Conservation (phyloP, 2,329 filamentous ascomycete genomes). For the Aspergillus persii region DNA sequence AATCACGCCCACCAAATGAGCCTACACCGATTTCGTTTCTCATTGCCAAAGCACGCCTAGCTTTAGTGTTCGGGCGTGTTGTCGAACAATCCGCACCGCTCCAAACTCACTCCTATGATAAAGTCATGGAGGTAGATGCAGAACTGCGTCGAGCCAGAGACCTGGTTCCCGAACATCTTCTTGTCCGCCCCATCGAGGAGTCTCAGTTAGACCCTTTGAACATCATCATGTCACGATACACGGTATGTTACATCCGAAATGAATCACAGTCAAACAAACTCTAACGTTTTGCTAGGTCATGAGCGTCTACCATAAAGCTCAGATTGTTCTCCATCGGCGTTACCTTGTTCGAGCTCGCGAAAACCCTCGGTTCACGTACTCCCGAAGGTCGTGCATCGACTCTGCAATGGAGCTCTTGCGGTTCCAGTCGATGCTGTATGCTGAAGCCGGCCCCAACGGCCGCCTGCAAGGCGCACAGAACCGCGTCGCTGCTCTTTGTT, state of each 20-base stretch:
- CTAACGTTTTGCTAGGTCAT: conserved; percentile 53
- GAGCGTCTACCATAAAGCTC: conserved; percentile 81
- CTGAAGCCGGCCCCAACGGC: conserved; percentile 70
- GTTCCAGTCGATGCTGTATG: conserved; percentile 72
- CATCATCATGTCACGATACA: conserved; percentile 76
- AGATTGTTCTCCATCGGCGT: conserved; percentile 84
- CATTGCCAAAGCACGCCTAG: conserved; percentile 46
- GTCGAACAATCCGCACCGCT: conserved; percentile 44
- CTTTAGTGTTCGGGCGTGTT: conserved; percentile 45
- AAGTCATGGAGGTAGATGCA: conserved; percentile 59
- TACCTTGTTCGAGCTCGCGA: conserved; percentile 76
- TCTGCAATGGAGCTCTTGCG: conserved; percentile 78
- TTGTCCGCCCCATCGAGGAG: conserved; percentile 71
- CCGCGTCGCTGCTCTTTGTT: conserved; percentile 75
- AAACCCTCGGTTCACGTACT: conserved; percentile 79
- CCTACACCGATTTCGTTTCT: conserved; percentile 56
- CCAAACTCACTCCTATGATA: conserved; percentile 54
- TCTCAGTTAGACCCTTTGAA: conserved; percentile 66
- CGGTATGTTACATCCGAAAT: conserved; percentile 36
- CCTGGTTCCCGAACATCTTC: conserved; percentile 75
- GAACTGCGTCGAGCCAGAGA: conserved; percentile 58
- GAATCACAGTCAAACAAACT: not conserved
- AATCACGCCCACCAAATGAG: conserved; percentile 56
- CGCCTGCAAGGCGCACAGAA: conserved; percentile 71
- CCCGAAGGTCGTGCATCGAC: conserved; percentile 78